Evolutionary conservation across 805 yeast genomes (phyloP).

Genomic region (Lachancea kluyveri): DNA sequence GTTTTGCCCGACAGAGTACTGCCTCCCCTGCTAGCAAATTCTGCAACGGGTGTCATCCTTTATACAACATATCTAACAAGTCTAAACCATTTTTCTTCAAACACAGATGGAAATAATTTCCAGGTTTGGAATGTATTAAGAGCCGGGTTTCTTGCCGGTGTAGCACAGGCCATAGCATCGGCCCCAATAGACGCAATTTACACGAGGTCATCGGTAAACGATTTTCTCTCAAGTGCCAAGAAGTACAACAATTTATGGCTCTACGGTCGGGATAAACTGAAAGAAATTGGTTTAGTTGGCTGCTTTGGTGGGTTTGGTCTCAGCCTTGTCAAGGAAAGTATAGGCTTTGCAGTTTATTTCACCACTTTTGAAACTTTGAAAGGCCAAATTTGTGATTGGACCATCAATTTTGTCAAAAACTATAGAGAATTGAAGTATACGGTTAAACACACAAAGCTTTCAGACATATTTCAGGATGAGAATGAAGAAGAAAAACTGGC

Average conservation of each 20-base stretch:
- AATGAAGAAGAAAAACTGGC: conserved; percentile 3
- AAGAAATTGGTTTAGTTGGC: conserved; percentile 71
- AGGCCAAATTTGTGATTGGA: conserved; percentile 51
- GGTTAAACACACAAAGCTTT: conserved; percentile 16
- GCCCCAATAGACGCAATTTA: conserved; percentile 92
- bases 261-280: conserved; percentile 63
- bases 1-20: conserved; percentile 73
- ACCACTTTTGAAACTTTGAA: conserved; percentile 74
- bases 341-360: conserved; percentile 82
- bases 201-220: conserved; percentile 72
- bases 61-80: conserved; percentile 74
- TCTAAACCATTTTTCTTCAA: conserved; percentile 24
- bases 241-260: conserved; percentile 68
- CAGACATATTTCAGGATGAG: conserved; percentile 18
- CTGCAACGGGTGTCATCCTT: conserved; percentile 80
- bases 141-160: conserved; percentile 85
- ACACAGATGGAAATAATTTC: conserved; percentile 14
- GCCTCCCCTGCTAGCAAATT: conserved; percentile 85
- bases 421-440: conserved; percentile 36
- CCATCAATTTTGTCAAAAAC: conserved; percentile 40
- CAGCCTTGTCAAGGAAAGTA: conserved; percentile 67
- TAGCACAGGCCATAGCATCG: conserved; percentile 81
- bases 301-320: conserved; percentile 88
- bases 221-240: conserved; percentile 50
- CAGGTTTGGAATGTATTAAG: conserved; percentile 51